Conservation (phyloP, 139 green algal species). For the Asterochloris erici region DNA sequence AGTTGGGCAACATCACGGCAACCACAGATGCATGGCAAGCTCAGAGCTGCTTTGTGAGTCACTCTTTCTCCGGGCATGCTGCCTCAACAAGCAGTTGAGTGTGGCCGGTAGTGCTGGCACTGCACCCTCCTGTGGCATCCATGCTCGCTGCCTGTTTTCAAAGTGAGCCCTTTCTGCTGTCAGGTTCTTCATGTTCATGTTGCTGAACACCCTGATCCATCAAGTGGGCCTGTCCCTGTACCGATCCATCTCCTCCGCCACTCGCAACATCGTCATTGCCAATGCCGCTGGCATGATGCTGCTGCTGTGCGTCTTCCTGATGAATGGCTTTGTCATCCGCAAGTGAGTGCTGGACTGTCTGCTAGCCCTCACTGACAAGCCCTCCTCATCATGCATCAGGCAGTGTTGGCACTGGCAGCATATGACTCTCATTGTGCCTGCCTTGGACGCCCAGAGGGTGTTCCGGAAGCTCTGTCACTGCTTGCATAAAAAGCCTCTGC, state of each 20-base stretch:
- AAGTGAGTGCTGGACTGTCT: too few relatives aligned
- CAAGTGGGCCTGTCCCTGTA: constrained; percentile 12
- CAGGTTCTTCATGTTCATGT: constrained; percentile 44
- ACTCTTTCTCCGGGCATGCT: not conserved
- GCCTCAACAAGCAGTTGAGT: not conserved
- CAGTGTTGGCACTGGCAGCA: too few relatives aligned
- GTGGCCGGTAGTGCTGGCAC: not conserved
- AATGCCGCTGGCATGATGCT: constrained; percentile 12
- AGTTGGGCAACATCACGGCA: too few relatives aligned
- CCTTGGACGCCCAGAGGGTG: too few relatives aligned
- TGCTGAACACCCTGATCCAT: constrained; percentile 31
- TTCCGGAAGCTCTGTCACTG: too few relatives aligned
- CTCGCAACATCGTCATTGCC: constrained; percentile 12
- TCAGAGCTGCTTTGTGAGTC: too few relatives aligned
- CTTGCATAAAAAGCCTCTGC: too few relatives aligned
- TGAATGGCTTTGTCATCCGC: constrained; percentile 24
- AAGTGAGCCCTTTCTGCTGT: not conserved
- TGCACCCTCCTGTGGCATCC: not conserved
- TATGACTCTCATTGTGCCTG: too few relatives aligned
- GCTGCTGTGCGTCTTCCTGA: constrained; percentile 17
- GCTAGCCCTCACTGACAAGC: too few relatives aligned
- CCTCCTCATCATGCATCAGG: too few relatives aligned
- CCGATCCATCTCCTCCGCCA: constrained; percentile 1
- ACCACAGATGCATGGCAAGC: too few relatives aligned
- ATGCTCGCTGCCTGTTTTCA: not conserved